Evolutionary conservation across 108 stramenopile genomes (phyloP), one percentile per base, ranked within the genome.

Genomic region (Nitzschia sp.): DNA sequence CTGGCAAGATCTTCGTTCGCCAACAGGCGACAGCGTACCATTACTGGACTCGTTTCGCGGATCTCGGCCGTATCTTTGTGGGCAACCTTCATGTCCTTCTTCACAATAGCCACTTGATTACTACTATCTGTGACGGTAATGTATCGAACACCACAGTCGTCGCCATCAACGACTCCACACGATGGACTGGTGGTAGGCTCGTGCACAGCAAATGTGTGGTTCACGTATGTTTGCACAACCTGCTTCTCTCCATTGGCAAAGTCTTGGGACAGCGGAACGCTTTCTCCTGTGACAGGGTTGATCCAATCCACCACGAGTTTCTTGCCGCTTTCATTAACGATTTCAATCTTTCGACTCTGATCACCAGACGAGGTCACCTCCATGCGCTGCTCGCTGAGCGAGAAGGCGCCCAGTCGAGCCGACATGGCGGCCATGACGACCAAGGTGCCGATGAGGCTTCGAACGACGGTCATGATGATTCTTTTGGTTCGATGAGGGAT

Each of bases 131-230:
- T 84, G 64, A 88, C 83, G 0, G 80, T 82, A 47, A 88, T 76
- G 44, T 80, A 69, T 48, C 62, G 80, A 3, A 85, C 74, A n/a
- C 76, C 53, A 67, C 87, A 85, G 29, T 46, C 53, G 26, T 47
- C 31, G 3, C 19, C 52, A 58, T 33, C 53, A 19, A 19, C 13
- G 31, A 32, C 30, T 32, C 46, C 68, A 50, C 63, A 82, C 4
- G 26, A 36, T 34, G 68, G 52, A 23, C 58, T 61, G 28, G 41
- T 73, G 4, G 69, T 58, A 1, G 63, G 44, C 58, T 82, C 81
- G 48, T 80, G 74, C 11, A 92, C 57, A 13, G 84, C 58, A 59
- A 92, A 89, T 4, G 83, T 89, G 68, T 92, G 91, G 56, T 87
- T 86, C 56, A 89, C 88, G 62, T 62, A 89, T 22, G 85, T 81